Evolutionary conservation across 2,329 filamentous ascomycete genomes (phyloP), one percentile per base, ranked within the genome.

Genomic region (Stemphylium vesicarium): DNA sequence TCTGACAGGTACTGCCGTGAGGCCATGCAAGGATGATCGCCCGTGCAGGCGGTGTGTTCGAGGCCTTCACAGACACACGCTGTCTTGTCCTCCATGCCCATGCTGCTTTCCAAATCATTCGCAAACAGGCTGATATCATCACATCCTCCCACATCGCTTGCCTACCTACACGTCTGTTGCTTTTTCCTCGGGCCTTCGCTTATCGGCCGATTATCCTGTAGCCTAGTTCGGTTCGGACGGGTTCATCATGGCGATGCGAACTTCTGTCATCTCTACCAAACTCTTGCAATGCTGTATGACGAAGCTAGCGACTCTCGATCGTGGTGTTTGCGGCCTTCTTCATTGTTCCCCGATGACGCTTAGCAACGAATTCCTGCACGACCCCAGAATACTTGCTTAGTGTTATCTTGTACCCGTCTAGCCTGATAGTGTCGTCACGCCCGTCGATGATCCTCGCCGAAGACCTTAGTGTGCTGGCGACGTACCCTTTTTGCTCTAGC

Each of bases 231-330:
- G 35, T 15, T 38, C 40, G 13, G 32, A 22, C 48, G 26, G 18
- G 33, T 43, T 24, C 45, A 31, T 18, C 10, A 36, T 37, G 11
- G 33, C 29, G 26, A 37, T 33, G 45, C 42, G 24, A 35, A 38
- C 38, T 36, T 38, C 32, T 41, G 44, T 53, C 26, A 22, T 18
- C 36, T 40, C 22, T 53, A 42, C 40, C 50, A 32, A 53, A 41
- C 15, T 26, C 29, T 47, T 18, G 32, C 32, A 29, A 40, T 29
- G 43, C 43, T 41, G 37, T 33, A 15, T 48, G 26, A 16, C 24
- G 15, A 40, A n/a, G 44, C 50, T 42, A 37, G 24, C 10, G 22
- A 41, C 38, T 29, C 43, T 48, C 29, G 22, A 41, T 49, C 32
- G 32, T 31, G 12, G n/a, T 33, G 22, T 43, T 33, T 46, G 26